Evolutionary conservation across 192 early-diverging fungal species (phyloP).

Genomic region (Backusella tuberculispora): DNA sequence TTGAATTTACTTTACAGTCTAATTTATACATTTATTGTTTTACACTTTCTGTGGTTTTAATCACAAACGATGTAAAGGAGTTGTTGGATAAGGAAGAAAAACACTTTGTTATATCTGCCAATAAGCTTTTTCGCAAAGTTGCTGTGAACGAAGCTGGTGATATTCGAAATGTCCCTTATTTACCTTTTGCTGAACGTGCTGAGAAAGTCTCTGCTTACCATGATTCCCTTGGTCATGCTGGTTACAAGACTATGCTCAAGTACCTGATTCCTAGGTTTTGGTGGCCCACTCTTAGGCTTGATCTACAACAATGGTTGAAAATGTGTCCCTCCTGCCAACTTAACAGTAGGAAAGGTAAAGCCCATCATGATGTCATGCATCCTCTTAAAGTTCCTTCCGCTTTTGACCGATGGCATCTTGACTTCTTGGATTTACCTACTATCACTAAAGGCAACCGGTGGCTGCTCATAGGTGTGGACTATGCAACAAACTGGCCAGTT

Average conservation of each 20-base stretch:
- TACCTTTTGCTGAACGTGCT: too few relatives aligned
- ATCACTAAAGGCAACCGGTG: constrained; percentile 17
- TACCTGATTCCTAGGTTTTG: background rate
- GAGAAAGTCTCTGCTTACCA: constrained; percentile 13
- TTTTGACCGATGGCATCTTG: constrained; percentile 23
- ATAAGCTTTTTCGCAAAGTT: background rate
- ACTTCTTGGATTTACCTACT: constrained; percentile 20
- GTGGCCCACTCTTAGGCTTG: background rate
- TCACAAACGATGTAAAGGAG: background rate
- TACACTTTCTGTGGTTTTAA: too few relatives aligned
- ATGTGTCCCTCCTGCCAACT: constrained; percentile 10
- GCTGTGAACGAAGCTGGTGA: background rate
- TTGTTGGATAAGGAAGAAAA: background rate
- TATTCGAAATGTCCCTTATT: too few relatives aligned
- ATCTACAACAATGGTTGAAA: constrained; percentile 14
- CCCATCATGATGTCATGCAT: background rate
- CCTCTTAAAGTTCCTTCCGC: too few relatives aligned
- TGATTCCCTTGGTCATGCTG: background rate
- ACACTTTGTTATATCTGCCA: background rate
- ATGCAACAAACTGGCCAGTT: too few relatives aligned
- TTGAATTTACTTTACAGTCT: too few relatives aligned
- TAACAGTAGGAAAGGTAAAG: background rate
- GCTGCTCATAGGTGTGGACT: constrained; percentile 38
- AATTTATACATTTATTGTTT: too few relatives aligned
- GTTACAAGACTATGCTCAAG: background rate